Base-by-base conservation (phyloP, 1,284 basidiomycete genomes). In the Cryptococcus sp. region DNA sequence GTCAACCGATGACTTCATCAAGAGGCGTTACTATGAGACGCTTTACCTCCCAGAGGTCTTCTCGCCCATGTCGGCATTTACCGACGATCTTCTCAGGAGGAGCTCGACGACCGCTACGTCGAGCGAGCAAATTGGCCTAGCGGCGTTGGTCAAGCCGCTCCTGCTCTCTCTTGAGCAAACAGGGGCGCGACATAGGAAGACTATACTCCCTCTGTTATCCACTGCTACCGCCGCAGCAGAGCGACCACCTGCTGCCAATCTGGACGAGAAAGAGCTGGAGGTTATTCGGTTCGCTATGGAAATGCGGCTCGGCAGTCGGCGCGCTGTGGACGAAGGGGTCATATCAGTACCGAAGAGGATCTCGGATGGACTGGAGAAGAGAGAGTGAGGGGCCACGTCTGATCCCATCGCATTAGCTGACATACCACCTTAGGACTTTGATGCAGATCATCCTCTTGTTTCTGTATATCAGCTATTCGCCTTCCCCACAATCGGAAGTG, bases 391-490 rank as follows among this genome's bases (percentile, higher is more conserved):
- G 3, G 17, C 23, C 25, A 23, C 41, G 19, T 8, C 8, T 43
- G 22, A 1, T 8, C 22, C 20, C 15, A 19, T n/a, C 7, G 17
- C 46, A 7, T 7, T 6, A 19, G 10, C 41, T 25, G 35, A 52
- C 40, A 8, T 10, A 13, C 19, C 22, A 27, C 13, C 20, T 2
- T 48, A 77, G 75, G 50, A 65, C 66, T 0, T 50, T 77, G 13
- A 60, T 76, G 16, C 75, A 77, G 51, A 52, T 76, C 47, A 60
- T 71, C 19, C 52, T 74, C 6, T 58, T 74, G 6, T 56, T 76
- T 8, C 41, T 67, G 6, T 72, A 67, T 55, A 53, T 64, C 42
- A 46, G 57, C 19, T 38, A 51, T 30, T 42, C 51, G 0, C 30
- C 60, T 52, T 22, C 42, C 40, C 47, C 48, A 5, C 15, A 20